Evolutionary conservation across 768 basidiomycete genomes (phyloP).

Genomic region (Xerocomellus amylosporus): DNA sequence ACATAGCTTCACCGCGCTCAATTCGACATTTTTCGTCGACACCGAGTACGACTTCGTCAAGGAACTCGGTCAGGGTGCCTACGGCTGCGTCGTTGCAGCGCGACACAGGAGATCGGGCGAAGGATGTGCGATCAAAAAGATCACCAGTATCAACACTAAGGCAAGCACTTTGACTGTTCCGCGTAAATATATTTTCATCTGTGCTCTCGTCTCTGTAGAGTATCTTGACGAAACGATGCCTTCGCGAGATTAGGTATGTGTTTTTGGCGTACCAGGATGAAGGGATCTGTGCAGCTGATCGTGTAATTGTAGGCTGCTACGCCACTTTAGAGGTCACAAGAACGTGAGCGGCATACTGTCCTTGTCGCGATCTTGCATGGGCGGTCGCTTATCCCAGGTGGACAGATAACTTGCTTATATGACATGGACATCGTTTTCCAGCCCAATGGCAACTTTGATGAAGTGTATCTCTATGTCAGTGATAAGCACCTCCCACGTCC

Average conservation of each 20-base stretch:
- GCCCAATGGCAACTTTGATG: slow-evolving; percentile 88
- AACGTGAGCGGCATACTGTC: slow-evolving; percentile 57
- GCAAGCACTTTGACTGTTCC: slow-evolving; percentile 35
- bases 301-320: slow-evolving; percentile 62
- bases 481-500: neutral
- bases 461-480: slow-evolving; percentile 89
- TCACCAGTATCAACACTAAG: slow-evolving; percentile 91
- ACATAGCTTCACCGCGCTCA: slow-evolving; percentile 78
- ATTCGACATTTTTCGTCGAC: slow-evolving; percentile 86
- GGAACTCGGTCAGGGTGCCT: slow-evolving; percentile 94
- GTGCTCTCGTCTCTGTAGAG: slow-evolving; percentile 44
- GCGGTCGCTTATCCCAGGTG: slow-evolving; percentile 2
- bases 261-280: neutral
- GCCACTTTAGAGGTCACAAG: slow-evolving; percentile 99
- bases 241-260: slow-evolving; percentile 89
- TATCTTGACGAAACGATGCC: slow-evolving; percentile 94
- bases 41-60: slow-evolving; percentile 92
- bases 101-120: slow-evolving; percentile 71
- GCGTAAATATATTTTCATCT: slow-evolving; percentile 11
- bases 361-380: neutral
- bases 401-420: slow-evolving; percentile 91
- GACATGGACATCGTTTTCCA: slow-evolving; percentile 99
- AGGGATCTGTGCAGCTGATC: slow-evolving; percentile 12
- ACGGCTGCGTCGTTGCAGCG: slow-evolving; percentile 88
- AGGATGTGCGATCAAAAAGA: slow-evolving; percentile 95